Evolutionary conservation across 257 asterid species (phyloP), one percentile per base, ranked within the genome.

Genomic region (Oldenlandia corymbosa): DNA sequence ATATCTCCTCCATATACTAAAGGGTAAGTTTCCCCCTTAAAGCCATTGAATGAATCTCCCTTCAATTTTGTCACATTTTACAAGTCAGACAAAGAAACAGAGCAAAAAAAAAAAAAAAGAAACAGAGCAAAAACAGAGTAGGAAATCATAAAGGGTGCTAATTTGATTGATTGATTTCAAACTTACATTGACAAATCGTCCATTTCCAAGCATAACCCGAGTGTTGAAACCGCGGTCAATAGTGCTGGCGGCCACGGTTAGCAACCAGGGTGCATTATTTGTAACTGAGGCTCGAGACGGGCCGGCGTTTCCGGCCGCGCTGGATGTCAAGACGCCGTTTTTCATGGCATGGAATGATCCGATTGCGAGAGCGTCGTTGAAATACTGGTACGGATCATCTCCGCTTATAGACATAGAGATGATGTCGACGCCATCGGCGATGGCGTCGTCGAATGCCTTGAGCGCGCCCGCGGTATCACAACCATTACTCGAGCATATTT

Each of bases 231-330:
- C 77, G 2, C 79, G 73, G 45, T 80, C 85, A n/a, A 76, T 76
- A 21, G 80, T 74, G 78, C 78, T 80, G 16, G 85, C 85, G 45
- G 82, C 85, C 62, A 80, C 85, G 0, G 85, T 67, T 26, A 80
- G 50, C 4, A 64, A 5, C 83, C 85, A 77, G 8, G 85, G 83
- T 1, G 78, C 69, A 52, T 43, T 65, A 53, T 80, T 80, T 6
- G 76, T 6, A 18, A 77, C 59, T 0, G 76, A 11, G 30, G 51
- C 80, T 3, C 83, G 86, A 13, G 7, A 21, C 7, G 81, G 79
- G 1, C 83, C 83, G 0, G 23, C 0, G 49, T 81, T 81, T 50
- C 86, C 81, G 6, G 81, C 86, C 1, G 79, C 64, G 42, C 31
- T 57, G 0, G 81, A 77, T 42, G 83, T 75, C 27, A 78, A 10